Conservation (phyloP, 2,329 filamentous ascomycete species). For the Bipolaris cookei region DNA sequence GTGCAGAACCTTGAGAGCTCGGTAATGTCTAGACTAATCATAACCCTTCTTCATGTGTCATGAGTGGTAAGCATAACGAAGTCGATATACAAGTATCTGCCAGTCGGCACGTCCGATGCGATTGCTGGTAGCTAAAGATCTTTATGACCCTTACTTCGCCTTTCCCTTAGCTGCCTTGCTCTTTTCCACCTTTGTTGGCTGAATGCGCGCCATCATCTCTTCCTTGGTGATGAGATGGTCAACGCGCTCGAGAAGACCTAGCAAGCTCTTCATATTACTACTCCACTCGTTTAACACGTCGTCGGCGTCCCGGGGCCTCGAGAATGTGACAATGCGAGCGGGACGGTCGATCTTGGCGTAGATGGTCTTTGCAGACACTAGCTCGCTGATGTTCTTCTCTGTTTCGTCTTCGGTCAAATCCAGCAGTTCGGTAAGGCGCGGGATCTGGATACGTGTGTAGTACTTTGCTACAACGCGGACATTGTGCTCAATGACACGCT, state of each 20-base stretch:
- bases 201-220: constrained; percentile 99
- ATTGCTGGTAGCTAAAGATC: constrained; percentile 9
- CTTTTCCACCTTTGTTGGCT: constrained; percentile 64
- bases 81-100: neutral
- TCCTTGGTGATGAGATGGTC: constrained; percentile 99
- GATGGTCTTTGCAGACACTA: constrained; percentile 97
- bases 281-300: constrained; percentile 99
- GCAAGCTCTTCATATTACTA: constrained; percentile 92
- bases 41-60: constrained; percentile 21
- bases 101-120: constrained; percentile 13
- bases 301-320: constrained; percentile 91
- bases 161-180: constrained; percentile 48
- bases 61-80: constrained; percentile 2
- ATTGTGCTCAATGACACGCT: constrained; percentile 99
- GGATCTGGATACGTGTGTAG: constrained; percentile 96
- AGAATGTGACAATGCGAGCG: constrained; percentile 89
- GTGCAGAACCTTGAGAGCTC: constrained; percentile 40
- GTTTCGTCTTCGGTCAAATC: constrained; percentile 95
- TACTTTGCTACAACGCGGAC: constrained; percentile 97
- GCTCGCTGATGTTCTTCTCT: constrained; percentile 97
- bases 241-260: constrained; percentile 85
- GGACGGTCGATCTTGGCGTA: constrained; percentile 97
- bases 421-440: constrained; percentile 85
- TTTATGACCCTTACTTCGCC: constrained; percentile 29
- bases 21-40: constrained; percentile 43